A percentile compares a stretch with the other conserved stretches of the same genome.
phyloP scores from a whole-genome alignment of 2,329 filamentous ascomycete species.

The Achaetomium macrosporum region DNA sequence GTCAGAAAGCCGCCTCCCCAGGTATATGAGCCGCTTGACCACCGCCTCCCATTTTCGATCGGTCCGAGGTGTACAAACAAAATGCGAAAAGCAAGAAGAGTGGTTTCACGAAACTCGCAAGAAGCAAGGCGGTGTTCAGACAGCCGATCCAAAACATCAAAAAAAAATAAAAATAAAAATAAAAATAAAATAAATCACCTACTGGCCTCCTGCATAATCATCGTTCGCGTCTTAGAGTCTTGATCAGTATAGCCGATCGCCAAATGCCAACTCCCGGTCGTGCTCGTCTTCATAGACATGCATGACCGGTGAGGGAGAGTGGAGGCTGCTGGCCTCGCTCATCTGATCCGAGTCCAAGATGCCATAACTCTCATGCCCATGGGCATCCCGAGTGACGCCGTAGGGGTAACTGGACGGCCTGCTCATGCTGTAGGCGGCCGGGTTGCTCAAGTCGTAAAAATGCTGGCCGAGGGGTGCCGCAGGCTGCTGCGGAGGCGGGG shows the following conservation, averaged over 20 bases:
- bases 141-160: slow-evolving; percentile 13
- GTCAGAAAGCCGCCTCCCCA: not conserved
- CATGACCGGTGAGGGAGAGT: slow-evolving; percentile 32
- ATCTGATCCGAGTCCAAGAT: slow-evolving; percentile 44
- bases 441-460: slow-evolving; percentile 28
- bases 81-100: not conserved
- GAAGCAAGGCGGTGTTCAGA: slow-evolving; percentile 13
- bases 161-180: not conserved
- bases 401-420: slow-evolving; percentile 8
- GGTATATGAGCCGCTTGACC: not conserved
- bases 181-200: not conserved
- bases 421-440: slow-evolving; percentile 32
- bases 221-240: not conserved
- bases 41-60: not conserved
- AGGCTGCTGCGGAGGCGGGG: slow-evolving; percentile 9
- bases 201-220: not conserved
- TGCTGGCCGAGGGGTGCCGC: slow-evolving; percentile 10
- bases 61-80: not conserved
- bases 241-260: slow-evolving; percentile 40
- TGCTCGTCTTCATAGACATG: slow-evolving; percentile 43
- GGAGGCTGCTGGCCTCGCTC: slow-evolving; percentile 31
- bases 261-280: slow-evolving; percentile 36
- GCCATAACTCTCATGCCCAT: slow-evolving; percentile 33
- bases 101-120: not conserved
- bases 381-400: not conserved